Evolutionary conservation across 2,329 filamentous ascomycete species (phyloP).

Genomic region (Xylaria sp.): DNA sequence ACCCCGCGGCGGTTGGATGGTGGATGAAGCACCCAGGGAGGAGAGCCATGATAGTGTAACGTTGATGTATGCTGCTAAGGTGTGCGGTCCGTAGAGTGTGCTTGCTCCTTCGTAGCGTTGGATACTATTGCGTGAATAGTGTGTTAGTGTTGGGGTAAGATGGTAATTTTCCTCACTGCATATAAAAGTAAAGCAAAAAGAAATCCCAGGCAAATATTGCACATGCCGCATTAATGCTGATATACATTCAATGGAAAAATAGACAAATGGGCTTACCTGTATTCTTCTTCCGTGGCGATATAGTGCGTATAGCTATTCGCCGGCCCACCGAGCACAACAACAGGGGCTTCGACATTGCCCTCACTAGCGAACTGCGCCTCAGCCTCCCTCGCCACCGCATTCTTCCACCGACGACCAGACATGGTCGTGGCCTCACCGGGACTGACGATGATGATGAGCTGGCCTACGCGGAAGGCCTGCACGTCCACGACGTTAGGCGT

Average conservation of each 20-base stretch:
- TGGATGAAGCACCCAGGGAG: slow-evolving; percentile 66
- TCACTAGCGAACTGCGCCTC: slow-evolving; percentile 57
- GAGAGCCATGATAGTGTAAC: slow-evolving; percentile 76
- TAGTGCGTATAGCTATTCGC: slow-evolving; percentile 93
- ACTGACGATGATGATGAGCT: slow-evolving; percentile 84
- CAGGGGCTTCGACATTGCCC: slow-evolving; percentile 56
- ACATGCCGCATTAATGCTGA: not conserved
- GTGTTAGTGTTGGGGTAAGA: slow-evolving; percentile 36
- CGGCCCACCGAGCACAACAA: slow-evolving; percentile 88
- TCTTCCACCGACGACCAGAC: slow-evolving; percentile 88
- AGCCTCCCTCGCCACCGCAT: slow-evolving; percentile 70
- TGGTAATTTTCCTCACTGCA: not conserved
- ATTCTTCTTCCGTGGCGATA: slow-evolving; percentile 83
- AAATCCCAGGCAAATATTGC: not conserved
- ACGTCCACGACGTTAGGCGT: slow-evolving; percentile 91
- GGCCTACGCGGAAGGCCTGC: slow-evolving; percentile 84
- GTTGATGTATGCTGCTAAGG: slow-evolving; percentile 87
- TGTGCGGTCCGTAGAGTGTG: slow-evolving; percentile 86
- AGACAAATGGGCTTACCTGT: slow-evolving; percentile 55
- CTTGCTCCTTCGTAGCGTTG: slow-evolving; percentile 93
- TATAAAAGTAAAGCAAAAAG: not conserved
- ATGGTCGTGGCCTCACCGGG: slow-evolving; percentile 93
- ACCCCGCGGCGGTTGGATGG: slow-evolving; percentile 56
- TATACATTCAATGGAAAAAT: not conserved
- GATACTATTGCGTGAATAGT: slow-evolving; percentile 59